These are phyloP conservation scores for Xylaria sp. DNA, from an alignment of 495 filamentous ascomycete genomes.

Conservation along the genomic window DNA sequence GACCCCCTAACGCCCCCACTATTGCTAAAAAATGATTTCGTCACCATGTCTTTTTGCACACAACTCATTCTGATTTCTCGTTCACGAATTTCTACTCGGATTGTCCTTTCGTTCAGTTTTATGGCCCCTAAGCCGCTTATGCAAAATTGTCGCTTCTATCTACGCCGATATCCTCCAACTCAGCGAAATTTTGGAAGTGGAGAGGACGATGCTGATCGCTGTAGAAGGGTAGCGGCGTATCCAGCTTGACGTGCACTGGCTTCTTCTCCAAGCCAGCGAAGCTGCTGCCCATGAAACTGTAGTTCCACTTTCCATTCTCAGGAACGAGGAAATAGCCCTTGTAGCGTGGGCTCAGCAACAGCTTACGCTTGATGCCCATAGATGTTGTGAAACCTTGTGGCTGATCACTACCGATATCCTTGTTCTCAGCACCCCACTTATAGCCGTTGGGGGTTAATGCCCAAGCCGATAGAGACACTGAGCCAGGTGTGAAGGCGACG, in stretches of 20 bases:
- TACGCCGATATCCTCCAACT: constrained; percentile 89
- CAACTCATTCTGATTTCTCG: background rate
- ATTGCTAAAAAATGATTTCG: constrained; percentile 10
- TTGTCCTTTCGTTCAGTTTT: background rate
- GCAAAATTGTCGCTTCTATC: constrained; percentile 88
- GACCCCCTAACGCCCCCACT: constrained; percentile 14
- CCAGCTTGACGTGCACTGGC: constrained; percentile 87
- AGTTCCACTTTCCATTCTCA: constrained; percentile 93
- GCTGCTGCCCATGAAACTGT: constrained; percentile 92
- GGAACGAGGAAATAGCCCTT: constrained; percentile 95
- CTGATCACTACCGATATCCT: constrained; percentile 87
- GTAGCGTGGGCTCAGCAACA: constrained; percentile 90
- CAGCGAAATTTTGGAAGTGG: constrained; percentile 94
- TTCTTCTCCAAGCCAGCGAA: constrained; percentile 91
- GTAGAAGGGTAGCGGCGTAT: constrained; percentile 91
- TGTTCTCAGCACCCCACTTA: constrained; percentile 98
- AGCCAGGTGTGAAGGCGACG: constrained; percentile 97
- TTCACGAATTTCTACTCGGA: background rate
- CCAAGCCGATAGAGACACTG: constrained; percentile 93
- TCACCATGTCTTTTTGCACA: background rate
- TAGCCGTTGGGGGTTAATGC: constrained; percentile 88
- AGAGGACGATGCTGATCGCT: constrained; percentile 89
- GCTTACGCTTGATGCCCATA: constrained; percentile 95
- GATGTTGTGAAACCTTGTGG: constrained; percentile 90
- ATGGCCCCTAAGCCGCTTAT: constrained; percentile 45